These are phyloP conservation scores for Aspergillus viridinutans DNA, from an alignment of 2,329 filamentous ascomycete genomes.

Conservation along the genomic window DNA sequence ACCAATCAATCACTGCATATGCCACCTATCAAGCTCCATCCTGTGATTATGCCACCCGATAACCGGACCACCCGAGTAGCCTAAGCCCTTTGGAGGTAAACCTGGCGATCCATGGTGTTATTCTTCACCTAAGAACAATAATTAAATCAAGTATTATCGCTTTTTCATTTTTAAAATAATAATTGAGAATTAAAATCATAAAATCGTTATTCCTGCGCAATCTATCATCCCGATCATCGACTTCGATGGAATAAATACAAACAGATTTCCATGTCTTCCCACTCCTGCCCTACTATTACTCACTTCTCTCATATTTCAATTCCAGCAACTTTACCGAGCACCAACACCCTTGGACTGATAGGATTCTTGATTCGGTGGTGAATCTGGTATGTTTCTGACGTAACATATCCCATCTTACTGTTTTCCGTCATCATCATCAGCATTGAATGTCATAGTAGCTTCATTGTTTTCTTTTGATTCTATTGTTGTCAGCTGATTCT, in stretches of 20 bases:
- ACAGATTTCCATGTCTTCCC: background rate
- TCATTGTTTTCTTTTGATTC: slow-evolving; percentile 1
- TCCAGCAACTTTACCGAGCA: background rate
- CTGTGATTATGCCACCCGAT: background rate
- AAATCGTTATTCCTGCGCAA: background rate
- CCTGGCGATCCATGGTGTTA: background rate
- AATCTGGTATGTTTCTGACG: slow-evolving; percentile 10
- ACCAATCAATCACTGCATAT: background rate
- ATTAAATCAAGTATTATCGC: background rate
- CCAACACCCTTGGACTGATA: too few species aligned
- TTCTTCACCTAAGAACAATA: background rate
- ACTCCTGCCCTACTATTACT: background rate
- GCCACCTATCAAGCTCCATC: too few species aligned
- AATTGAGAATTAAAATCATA: background rate
- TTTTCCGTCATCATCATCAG: background rate
- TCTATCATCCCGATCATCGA: background rate
- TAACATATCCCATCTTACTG: slow-evolving; percentile 6
- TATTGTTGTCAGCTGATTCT: background rate
- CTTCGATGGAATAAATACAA: background rate
- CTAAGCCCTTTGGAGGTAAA: background rate
- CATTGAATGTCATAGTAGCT: background rate
- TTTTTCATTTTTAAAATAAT: background rate
- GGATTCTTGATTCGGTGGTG: background rate
- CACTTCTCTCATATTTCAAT: background rate
- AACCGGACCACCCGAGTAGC: background rate